A percentile compares a stretch with the other conserved stretches of the same genome.
Conservation (phyloP, 495 filamentous ascomycete genomes). For the Penicillium flavigenum region DNA sequence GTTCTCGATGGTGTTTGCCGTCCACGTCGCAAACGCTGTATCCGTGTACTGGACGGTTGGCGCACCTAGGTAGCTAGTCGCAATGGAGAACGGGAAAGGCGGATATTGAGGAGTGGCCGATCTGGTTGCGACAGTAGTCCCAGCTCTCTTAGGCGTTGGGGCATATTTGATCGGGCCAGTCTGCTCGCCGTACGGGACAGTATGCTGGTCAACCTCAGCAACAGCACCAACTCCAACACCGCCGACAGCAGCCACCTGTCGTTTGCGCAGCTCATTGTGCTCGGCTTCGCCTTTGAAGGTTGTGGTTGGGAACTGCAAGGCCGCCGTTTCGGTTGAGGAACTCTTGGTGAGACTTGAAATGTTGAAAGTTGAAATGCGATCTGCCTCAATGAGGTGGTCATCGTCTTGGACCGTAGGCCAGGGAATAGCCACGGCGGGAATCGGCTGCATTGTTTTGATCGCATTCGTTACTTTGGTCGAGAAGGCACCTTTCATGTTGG, state of each 20-base stretch:
- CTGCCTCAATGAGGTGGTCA: slow-evolving; percentile 14
- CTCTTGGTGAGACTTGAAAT: neutral
- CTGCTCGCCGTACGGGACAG: slow-evolving; percentile 61
- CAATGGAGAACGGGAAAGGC: slow-evolving; percentile 59
- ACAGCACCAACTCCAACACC: neutral
- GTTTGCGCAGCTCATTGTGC: slow-evolving; percentile 33
- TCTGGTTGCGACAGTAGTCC: slow-evolving; percentile 62
- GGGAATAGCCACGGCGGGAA: slow-evolving; percentile 45
- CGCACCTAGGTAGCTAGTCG: slow-evolving; percentile 53
- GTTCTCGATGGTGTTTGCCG: slow-evolving; percentile 58
- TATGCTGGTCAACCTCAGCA: slow-evolving; percentile 33
- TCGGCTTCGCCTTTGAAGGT: slow-evolving; percentile 13
- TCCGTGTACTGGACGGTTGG: slow-evolving; percentile 60
- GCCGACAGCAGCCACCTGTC: slow-evolving; percentile 21
- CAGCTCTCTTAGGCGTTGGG: slow-evolving; percentile 68
- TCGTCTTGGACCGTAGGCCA: slow-evolving; percentile 7
- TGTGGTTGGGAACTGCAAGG: slow-evolving; percentile 21
- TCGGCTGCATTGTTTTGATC: slow-evolving; percentile 37
- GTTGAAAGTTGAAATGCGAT: slow-evolving; percentile 15
- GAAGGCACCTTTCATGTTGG: slow-evolving; percentile 66
- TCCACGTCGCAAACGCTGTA: slow-evolving; percentile 58
- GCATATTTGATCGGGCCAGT: slow-evolving; percentile 66
- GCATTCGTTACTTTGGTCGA: slow-evolving; percentile 43
- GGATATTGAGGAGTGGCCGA: slow-evolving; percentile 57
- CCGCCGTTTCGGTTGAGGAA: slow-evolving; percentile 9